Base-by-base conservation (phyloP, 1,139 yeast genomes). In the Yamadazyma epiphylla region DNA sequence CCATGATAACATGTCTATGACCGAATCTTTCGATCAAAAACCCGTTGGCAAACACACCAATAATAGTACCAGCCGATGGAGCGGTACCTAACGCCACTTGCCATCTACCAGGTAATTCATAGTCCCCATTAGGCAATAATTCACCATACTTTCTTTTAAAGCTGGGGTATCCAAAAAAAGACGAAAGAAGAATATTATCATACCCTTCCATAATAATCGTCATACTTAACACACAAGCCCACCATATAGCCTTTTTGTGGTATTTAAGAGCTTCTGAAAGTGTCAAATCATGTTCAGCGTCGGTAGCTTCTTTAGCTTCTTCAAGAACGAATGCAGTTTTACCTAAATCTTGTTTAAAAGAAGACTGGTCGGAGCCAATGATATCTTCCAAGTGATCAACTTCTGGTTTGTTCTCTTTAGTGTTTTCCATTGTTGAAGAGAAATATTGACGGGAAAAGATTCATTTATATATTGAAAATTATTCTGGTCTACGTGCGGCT, bases 121-220 rank as follows among this genome's bases (percentile, higher is more conserved):
- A 51, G 9, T 36, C 39, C 10, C 53, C 53, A 2, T 52, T 52
- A 5, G 35, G 35, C 17, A 34, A 32, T 6, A 23, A 23, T 15
- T 26, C 38, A 9, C 58, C 58, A 30, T 46, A 53, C 25, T 44
- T 42, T 25, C 32, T 38, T 21, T 44, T 33, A 27, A 53, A 52
- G 13, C 45, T 32, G 5, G 56, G 56, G 25, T 49, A 52, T n/a
- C 50, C 58, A 34, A 35, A 53, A 28, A 53, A 50, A 11, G 51
- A 43, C 9, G 39, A 20, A 21, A 52, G 49, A 26, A 53, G 42
- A 30, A 41, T 48, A 26, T 42, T 48, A 39, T 52, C 57, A 35
- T 53, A 53, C 25, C 57, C 57, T 39, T 52, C 58, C 55, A 53
- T 52, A 27, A 51, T 37, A 32, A 53, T 51, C 19, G 57, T 50